phyloP scores from a whole-genome alignment of 75 land plant genomes.

The Pseudotsuga menziesii region DNA sequence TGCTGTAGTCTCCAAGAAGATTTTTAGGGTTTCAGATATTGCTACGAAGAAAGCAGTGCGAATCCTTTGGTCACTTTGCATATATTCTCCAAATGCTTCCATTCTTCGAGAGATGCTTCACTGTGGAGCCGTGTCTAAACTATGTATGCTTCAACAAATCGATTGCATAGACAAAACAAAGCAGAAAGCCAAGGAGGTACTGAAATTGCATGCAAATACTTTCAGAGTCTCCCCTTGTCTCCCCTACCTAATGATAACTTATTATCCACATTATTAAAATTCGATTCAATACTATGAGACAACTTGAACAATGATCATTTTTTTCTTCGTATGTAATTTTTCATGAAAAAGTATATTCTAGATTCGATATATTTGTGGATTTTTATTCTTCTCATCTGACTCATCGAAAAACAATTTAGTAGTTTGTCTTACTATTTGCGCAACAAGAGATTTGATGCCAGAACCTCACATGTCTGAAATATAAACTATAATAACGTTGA shows the following conservation, averaged over 20 bases:
- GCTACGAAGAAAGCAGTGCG: conserved; percentile 47
- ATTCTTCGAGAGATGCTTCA: conserved; percentile 42
- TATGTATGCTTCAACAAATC: conserved; percentile 36
- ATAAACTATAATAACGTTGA: too few species aligned
- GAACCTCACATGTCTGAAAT: too few species aligned
- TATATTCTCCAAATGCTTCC: conserved; percentile 15
- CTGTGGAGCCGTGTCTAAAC: conserved; percentile 46
- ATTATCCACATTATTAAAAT: neutral
- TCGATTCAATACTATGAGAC: too few species aligned
- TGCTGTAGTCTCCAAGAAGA: conserved; percentile 56
- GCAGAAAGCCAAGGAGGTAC: conserved; percentile 30
- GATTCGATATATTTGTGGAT: too few species aligned
- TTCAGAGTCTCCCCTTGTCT: conserved; percentile 50
- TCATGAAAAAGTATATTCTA: too few species aligned
- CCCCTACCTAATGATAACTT: conserved; percentile 13
- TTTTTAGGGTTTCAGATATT: conserved; percentile 46
- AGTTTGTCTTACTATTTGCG: too few species aligned
- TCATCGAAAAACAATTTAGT: too few species aligned
- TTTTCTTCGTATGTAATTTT: too few species aligned
- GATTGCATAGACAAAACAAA: conserved; percentile 17
- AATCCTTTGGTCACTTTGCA: conserved; percentile 29
- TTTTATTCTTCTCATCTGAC: too few species aligned
- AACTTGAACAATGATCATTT: too few species aligned
- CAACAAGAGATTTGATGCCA: too few species aligned
- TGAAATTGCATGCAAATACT: conserved; percentile 32